Evolutionary conservation across 1,284 basidiomycete species (phyloP), one percentile per base, ranked within the genome.

Genomic region (Puccinia hordei): DNA sequence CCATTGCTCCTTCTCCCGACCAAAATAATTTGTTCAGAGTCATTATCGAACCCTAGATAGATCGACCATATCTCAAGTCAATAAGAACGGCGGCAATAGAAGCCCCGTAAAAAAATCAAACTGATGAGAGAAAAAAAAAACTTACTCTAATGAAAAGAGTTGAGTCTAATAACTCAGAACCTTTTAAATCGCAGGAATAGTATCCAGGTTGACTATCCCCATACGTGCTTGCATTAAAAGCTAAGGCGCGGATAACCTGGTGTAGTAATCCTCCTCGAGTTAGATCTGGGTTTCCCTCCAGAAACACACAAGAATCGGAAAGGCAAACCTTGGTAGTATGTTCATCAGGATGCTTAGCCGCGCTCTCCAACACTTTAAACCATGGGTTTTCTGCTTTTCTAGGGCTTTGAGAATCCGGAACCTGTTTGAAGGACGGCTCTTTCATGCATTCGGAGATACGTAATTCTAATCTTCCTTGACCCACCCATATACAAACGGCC

Each of bases 321-420:
- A 68, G 51, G 17, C 27, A 66, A 65, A 79, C 77, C 66, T 79
- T 79, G 35, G 77, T 79, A 24, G 68, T 72, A 53, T 79, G 77
- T 61, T 79, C 77, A 53, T 79, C 77, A 10, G n/a, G 53, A 72
- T 79, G 77, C 38, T 46, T 72, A 9, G 66, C 66, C 10, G 68
- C 77, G n/a, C 53, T 72, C 35, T 46, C 41, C 35, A 79, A 59
- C 13, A 79, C 55, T 72, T 41, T 44, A 24, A 24, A 71, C 77
- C 77, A 79, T 22, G 66, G 53, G 15, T 72, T 71, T 15, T 49
- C 57, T 19, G n/a, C 22, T 15, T 72, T 55, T 24, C 13, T 27
- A 6, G 66, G 65, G 46, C 41, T 27, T 41, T 75, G 57, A 72
- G 55, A 61, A 22, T 41, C 53, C 17, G 51, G 35, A 12, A 51